phyloP scores from a whole-genome alignment of 306 rosid genomes.

The Quillaja saponaria region DNA sequence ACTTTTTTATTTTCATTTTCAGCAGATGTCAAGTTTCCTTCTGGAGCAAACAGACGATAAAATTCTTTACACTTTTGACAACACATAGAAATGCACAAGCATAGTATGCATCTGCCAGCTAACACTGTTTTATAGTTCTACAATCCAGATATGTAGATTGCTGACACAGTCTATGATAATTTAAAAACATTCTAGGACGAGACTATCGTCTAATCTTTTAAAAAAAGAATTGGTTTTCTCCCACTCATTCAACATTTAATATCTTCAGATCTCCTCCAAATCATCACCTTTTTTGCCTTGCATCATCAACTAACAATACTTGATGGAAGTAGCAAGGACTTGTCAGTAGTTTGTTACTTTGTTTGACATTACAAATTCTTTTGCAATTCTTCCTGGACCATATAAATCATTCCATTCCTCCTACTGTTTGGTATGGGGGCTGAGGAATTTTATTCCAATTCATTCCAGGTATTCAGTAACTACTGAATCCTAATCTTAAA shows the following conservation, averaged over 20 bases:
- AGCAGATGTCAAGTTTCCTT: not conserved
- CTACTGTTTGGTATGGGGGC: not conserved
- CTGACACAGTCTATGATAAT: slow-evolving; percentile 5
- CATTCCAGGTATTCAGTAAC: slow-evolving; percentile 7
- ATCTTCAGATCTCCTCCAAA: too few relatives aligned
- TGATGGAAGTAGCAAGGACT: too few relatives aligned
- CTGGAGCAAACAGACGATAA: not conserved
- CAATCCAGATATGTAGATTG: slow-evolving; percentile 4
- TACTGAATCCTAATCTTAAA: not conserved
- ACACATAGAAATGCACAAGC: not conserved
- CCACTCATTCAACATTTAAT: slow-evolving; percentile 4
- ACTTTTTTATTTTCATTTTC: not conserved
- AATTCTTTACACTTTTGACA: slow-evolving; percentile 1
- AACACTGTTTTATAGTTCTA: slow-evolving; percentile 8
- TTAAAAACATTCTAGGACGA: slow-evolving; percentile 2
- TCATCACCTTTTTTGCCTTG: too few relatives aligned
- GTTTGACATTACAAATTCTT: not conserved
- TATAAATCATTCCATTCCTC: slow-evolving; percentile 6
- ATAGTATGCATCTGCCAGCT: slow-evolving; percentile 1
- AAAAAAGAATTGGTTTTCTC: not conserved
- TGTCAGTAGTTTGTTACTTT: not conserved
- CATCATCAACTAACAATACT: too few relatives aligned
- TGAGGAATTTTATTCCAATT: slow-evolving; percentile 5
- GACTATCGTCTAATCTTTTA: slow-evolving; percentile 6
- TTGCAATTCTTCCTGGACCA: not conserved